These are phyloP conservation scores for Pleurotus ostreatus DNA, from an alignment of 768 basidiomycete species.

Conservation along the genomic window DNA sequence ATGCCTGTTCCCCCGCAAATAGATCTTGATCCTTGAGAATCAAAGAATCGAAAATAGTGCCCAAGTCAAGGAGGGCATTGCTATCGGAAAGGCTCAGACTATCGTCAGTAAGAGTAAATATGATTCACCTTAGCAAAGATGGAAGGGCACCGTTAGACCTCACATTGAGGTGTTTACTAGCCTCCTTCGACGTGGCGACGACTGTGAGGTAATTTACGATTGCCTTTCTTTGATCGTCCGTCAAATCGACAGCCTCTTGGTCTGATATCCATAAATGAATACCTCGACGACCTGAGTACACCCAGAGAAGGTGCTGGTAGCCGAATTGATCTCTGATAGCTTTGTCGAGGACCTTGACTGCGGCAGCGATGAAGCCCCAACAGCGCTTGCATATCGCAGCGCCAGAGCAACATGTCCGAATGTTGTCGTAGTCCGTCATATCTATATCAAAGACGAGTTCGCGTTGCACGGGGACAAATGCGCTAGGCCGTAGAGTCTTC, in stretches of 20 bases:
- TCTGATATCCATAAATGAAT: slow-evolving; percentile 99
- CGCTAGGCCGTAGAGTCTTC: slow-evolving; percentile 64
- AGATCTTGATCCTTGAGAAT: slow-evolving; percentile 83
- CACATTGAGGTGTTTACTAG: slow-evolving; percentile 79
- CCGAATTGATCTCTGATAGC: slow-evolving; percentile 87
- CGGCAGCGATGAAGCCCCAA: slow-evolving; percentile 93
- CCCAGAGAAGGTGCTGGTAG: slow-evolving; percentile 89
- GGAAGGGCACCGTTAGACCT: slow-evolving; percentile 51
- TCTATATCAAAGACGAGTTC: slow-evolving; percentile 99
- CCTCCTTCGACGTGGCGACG: slow-evolving; percentile 75
- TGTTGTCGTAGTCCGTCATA: slow-evolving; percentile 97
- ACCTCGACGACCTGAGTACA: slow-evolving; percentile 96
- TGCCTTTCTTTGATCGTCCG: slow-evolving; percentile 85
- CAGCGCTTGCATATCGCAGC: slow-evolving; percentile 90
- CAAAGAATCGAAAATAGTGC: slow-evolving; percentile 54
- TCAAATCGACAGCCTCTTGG: slow-evolving; percentile 78
- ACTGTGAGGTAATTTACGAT: slow-evolving; percentile 88
- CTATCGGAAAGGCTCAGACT: slow-evolving; percentile 21
- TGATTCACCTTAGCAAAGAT: slow-evolving; percentile 60
- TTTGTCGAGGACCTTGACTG: slow-evolving; percentile 81
- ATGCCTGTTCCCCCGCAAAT: slow-evolving; percentile 67
- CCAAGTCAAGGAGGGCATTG: slow-evolving; percentile 46
- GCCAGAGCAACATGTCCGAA: slow-evolving; percentile 92
- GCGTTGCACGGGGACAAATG: slow-evolving; percentile 75
- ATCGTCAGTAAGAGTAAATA: neutral